Evolutionary conservation across 2,329 filamentous ascomycete genomes (phyloP).

Genomic region (Cryphonectria parasitica): DNA sequence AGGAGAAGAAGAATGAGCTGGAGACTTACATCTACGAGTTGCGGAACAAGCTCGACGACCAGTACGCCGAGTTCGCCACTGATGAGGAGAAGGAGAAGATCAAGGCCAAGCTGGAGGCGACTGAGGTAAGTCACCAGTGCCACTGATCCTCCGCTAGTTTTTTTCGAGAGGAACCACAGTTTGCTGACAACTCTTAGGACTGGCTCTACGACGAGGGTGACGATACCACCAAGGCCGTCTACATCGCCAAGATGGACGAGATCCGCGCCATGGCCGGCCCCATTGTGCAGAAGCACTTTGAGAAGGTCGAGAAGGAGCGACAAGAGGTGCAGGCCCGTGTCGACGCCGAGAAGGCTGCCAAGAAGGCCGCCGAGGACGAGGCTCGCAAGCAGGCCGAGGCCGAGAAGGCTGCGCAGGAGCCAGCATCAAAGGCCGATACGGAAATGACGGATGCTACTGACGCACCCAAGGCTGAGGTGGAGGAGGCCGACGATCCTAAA

Average conservation of each 20-base stretch:
- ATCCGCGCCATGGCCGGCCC: constrained; percentile 89
- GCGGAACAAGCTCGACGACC: constrained; percentile 89
- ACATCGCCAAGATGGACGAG: constrained; percentile 94
- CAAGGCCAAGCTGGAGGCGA: constrained; percentile 77
- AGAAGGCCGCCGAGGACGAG: constrained; percentile 65
- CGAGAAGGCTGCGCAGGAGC: constrained; percentile 52
- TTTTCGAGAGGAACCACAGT: constrained; percentile 31
- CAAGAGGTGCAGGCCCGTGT: constrained; percentile 75
- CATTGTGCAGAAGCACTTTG: constrained; percentile 91
- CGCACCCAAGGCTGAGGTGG: constrained; percentile 52
- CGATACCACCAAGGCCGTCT: constrained; percentile 90
- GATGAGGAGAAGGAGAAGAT: constrained; percentile 93
- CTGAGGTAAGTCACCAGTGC: constrained; percentile 69
- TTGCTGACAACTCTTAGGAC: constrained; percentile 62
- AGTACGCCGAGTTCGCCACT: constrained; percentile 84
- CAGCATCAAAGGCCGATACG: constrained; percentile 51
- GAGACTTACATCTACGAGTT: constrained; percentile 97
- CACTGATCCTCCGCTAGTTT: not conserved
- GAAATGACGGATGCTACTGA: constrained; percentile 69
- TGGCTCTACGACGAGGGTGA: constrained; percentile 99
- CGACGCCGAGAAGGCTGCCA: constrained; percentile 78
- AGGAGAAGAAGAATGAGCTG: constrained; percentile 99
- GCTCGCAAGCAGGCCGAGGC: constrained; percentile 57
- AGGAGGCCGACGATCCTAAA: constrained; percentile 45
- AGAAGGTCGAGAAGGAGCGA: constrained; percentile 88